These are phyloP conservation scores for Fusarium agapanthi DNA, from an alignment of 2,329 filamentous ascomycete species.

Conservation along the genomic window DNA sequence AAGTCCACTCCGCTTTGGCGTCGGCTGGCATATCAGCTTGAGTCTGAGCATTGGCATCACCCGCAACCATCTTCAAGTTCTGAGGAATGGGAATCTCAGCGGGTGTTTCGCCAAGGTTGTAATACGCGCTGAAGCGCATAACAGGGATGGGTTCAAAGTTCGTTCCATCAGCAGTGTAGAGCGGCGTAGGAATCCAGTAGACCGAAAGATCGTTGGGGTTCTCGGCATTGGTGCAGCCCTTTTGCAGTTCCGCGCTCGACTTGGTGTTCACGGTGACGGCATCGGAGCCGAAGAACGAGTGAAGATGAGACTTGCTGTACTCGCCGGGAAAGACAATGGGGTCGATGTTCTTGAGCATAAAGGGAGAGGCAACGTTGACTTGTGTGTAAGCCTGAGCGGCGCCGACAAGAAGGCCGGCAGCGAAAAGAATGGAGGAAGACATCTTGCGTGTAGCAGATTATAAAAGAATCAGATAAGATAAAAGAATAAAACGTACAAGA, in stretches of 20 bases:
- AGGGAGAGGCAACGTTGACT: conserved; percentile 31
- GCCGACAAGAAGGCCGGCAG: conserved; percentile 23
- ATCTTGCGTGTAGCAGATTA: conserved; percentile 22
- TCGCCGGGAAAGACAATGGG: conserved; percentile 46
- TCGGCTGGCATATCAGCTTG: conserved; percentile 12
- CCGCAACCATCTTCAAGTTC: conserved; percentile 53
- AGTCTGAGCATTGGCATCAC: conserved; percentile 42
- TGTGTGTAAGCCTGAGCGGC: conserved; percentile 33
- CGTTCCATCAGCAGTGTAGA: conserved; percentile 46
- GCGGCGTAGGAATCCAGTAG: conserved; percentile 57
- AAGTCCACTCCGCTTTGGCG: conserved; percentile 46
- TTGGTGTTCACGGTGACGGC: conserved; percentile 43
- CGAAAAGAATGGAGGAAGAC: conserved; percentile 31
- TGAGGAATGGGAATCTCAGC: conserved; percentile 57
- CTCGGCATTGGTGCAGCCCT: conserved; percentile 54
- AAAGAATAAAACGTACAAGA: neutral
- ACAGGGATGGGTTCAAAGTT: conserved; percentile 45
- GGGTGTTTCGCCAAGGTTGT: conserved; percentile 48
- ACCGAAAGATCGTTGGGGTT: conserved; percentile 58
- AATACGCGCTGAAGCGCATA: conserved; percentile 56
- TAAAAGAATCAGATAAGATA: neutral
- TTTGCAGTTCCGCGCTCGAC: conserved; percentile 47
- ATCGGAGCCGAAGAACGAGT: conserved; percentile 50
- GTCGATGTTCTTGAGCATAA: conserved; percentile 49
- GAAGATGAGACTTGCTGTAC: conserved; percentile 46